Percentiles rank a stretch among this genome's conserved stretches.
These are phyloP conservation scores for Penicillium bovifimosum DNA, from an alignment of 495 filamentous ascomycete genomes.

Conservation along the genomic window DNA sequence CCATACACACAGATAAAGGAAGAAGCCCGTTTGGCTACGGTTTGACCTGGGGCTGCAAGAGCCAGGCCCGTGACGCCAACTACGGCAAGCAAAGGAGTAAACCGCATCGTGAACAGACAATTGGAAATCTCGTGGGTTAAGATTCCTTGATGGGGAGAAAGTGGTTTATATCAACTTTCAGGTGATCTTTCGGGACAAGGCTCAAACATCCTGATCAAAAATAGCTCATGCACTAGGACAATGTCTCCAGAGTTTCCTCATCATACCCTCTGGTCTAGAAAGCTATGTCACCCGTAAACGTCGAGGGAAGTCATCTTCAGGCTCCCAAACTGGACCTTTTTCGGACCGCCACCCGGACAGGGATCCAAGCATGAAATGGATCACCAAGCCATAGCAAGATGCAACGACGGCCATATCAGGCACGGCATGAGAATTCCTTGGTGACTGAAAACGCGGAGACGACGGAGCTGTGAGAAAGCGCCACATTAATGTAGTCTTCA, in stretches of 20 bases:
- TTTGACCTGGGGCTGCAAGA: background rate
- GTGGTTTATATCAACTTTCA: background rate
- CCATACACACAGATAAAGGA: conserved; percentile 3
- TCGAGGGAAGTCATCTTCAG: background rate
- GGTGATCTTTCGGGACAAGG: background rate
- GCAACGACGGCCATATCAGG: background rate
- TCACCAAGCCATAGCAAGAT: background rate
- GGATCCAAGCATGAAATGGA: background rate
- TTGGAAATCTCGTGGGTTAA: background rate
- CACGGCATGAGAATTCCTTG: background rate
- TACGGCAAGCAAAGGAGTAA: background rate
- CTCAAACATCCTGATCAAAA: background rate
- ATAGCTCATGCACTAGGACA: background rate
- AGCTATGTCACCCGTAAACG: background rate
- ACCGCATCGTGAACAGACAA: background rate
- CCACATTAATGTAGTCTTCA: background rate
- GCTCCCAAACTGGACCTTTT: background rate
- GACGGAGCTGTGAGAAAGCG: background rate
- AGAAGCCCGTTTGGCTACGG: background rate
- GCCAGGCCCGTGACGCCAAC: background rate
- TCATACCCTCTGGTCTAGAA: background rate
- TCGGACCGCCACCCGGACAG: background rate
- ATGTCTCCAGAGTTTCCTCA: background rate
- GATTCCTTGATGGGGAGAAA: background rate
- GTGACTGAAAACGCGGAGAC: background rate